These are phyloP conservation scores for Fonsecaea pedrosoi DNA, from an alignment of 2,329 filamentous ascomycete species.

Conservation along the genomic window DNA sequence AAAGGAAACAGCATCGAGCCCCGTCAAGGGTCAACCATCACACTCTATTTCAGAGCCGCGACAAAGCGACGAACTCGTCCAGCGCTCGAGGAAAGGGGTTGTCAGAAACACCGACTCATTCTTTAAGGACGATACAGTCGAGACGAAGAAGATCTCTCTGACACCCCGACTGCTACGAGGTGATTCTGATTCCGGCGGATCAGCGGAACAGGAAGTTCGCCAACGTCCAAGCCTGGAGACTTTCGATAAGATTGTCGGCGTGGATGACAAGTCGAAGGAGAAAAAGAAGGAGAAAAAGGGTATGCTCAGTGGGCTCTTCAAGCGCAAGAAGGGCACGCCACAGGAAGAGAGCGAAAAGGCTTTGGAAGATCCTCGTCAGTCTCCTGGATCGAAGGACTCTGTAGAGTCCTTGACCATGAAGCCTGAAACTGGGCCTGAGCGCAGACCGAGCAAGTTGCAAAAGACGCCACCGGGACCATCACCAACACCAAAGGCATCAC, in stretches of 20 bases:
- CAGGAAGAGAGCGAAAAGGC: slow-evolving; percentile 62
- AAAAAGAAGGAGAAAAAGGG: slow-evolving; percentile 76
- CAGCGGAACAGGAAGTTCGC: slow-evolving; percentile 75
- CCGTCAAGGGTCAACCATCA: slow-evolving; percentile 36
- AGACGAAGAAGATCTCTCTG: slow-evolving; percentile 96
- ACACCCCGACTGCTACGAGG: slow-evolving; percentile 92
- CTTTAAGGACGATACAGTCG: slow-evolving; percentile 93
- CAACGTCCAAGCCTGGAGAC: slow-evolving; percentile 75
- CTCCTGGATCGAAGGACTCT: slow-evolving; percentile 54
- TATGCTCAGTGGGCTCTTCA: slow-evolving; percentile 74
- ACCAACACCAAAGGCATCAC: slow-evolving; percentile 45
- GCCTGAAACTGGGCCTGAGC: slow-evolving; percentile 55
- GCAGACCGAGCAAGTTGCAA: slow-evolving; percentile 71
- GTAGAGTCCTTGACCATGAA: slow-evolving; percentile 49
- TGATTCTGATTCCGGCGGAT: slow-evolving; percentile 81
- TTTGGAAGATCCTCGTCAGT: slow-evolving; percentile 63
- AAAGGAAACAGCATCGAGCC: slow-evolving; percentile 41
- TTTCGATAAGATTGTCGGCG: slow-evolving; percentile 69
- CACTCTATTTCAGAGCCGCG: slow-evolving; percentile 53
- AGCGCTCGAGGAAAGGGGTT: slow-evolving; percentile 80
- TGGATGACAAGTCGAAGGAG: slow-evolving; percentile 69
- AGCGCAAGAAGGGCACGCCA: slow-evolving; percentile 63
- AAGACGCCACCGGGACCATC: slow-evolving; percentile 62
- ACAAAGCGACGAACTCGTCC: slow-evolving; percentile 54
- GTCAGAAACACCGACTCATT: slow-evolving; percentile 94